Conservation (phyloP, 139 green algal genomes). For the Tetradesmus lagerheimii region DNA sequence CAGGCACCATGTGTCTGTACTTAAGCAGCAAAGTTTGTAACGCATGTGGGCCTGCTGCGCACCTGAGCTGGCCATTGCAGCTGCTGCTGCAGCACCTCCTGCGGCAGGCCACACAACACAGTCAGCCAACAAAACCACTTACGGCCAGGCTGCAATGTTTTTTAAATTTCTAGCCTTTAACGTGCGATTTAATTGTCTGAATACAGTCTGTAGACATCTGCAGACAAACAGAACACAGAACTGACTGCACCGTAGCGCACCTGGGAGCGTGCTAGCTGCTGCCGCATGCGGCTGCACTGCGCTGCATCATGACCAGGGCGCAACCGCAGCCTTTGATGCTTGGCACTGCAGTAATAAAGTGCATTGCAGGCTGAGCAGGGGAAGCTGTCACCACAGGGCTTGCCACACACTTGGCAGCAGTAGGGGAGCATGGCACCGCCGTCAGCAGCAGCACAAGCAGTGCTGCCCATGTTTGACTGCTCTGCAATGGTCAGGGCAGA, state of each 20-base stretch:
- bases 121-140: too few species aligned
- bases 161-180: too few species aligned
- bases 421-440: not conserved
- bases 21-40: too few species aligned
- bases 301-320: conserved; percentile 17
- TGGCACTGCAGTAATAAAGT: conserved; percentile 29
- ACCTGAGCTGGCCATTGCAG: conserved; percentile 11
- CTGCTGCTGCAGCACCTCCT: not conserved
- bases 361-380: conserved; percentile 2
- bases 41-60: too few species aligned
- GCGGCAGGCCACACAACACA: not conserved
- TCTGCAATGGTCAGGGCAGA: not conserved
- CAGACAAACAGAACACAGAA: not conserved
- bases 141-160: too few species aligned
- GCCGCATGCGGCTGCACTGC: conserved; percentile 19
- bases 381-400: not conserved
- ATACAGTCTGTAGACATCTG: too few species aligned
- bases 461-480: not conserved
- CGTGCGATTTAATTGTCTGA: too few species aligned
- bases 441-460: not conserved
- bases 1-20: too few species aligned
- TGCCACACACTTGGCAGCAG: conserved; percentile 15
- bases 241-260: not conserved
- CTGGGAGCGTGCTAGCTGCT: conserved; percentile 25
- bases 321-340: not conserved